phyloP scores from a whole-genome alignment of 2,329 filamentous ascomycete species.

The Neonectria punicea region DNA sequence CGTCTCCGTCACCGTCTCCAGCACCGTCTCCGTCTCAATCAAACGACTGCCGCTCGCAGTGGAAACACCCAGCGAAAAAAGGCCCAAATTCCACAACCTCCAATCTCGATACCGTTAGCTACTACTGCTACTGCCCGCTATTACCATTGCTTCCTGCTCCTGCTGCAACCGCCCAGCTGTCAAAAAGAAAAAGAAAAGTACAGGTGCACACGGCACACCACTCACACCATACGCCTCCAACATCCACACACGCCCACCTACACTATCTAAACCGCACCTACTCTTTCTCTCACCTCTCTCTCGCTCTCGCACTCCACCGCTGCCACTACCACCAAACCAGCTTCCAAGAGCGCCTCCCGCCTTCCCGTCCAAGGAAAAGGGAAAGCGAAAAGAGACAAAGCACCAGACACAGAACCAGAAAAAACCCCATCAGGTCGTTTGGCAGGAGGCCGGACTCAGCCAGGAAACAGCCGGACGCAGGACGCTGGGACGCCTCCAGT shows the following conservation, averaged over 20 bases:
- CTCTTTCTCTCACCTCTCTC: neutral
- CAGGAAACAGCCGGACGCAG: conserved; percentile 23
- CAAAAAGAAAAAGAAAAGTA: neutral
- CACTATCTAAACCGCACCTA: neutral
- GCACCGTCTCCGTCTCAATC: neutral
- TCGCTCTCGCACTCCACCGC: neutral
- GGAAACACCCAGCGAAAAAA: neutral
- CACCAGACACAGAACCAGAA: conserved; percentile 1
- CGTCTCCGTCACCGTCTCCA: neutral
- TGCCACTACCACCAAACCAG: conserved; percentile 6
- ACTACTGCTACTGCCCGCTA: neutral
- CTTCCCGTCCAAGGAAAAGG: conserved; percentile 17
- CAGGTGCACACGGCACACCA: conserved; percentile 1
- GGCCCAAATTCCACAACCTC: neutral
- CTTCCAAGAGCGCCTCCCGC: conserved; percentile 11
- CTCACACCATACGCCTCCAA: neutral
- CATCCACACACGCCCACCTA: conserved; percentile 7
- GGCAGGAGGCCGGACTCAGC: conserved; percentile 21
- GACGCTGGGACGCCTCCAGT: conserved; percentile 19
- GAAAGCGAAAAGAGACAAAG: conserved; percentile 1
- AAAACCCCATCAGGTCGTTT: neutral
- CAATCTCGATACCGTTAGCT: neutral
- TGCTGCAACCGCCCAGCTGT: conserved; percentile 10
- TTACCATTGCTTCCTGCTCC: neutral
- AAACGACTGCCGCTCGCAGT: conserved; percentile 3